Evolutionary conservation across 495 filamentous ascomycete genomes (phyloP), one percentile per base, ranked within the genome.

Genomic region (Trichoderma gamsii): DNA sequence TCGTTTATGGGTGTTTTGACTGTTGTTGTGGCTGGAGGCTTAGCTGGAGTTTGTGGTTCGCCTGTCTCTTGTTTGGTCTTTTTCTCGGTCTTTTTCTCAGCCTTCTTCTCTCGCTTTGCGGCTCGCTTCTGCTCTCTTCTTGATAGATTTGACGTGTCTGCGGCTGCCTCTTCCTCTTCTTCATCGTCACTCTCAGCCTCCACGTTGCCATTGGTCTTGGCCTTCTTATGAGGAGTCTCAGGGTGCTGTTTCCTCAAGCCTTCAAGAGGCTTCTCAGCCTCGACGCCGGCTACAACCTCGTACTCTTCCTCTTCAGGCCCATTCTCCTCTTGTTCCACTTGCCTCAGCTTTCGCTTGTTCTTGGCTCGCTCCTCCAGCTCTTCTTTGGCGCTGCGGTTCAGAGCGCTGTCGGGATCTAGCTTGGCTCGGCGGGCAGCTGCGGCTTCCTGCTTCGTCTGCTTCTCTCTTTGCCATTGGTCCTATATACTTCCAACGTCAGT

Each of bases 401-500:
- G 73, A 51, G 85, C 86, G 69, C 88, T 88, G 67, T 93, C 91
- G 38, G 93, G 92, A 67, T 96, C 90, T 16, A 97, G 84, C 78
- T 96, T 97, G 49, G 91, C 92, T 76, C 83, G 79, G 77, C 89
- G 89, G 9, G 91, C 91, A 63, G 87, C 86, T 63, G 86, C 88
- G 67, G 89, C 89, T 76, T 94, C 84, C 72, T 90, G 89, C 77
- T 94, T 95, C 63, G 90, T 91, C 78, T 93, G 91, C 77, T 94
- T 95, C 77, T 92, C 92, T 76, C 86, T 87, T 78, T 87, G 84
- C 91, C 91, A 93, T 86, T 94, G 91, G 69, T 91, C 85, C 89
- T 93, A 76, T 75, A 32, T 3, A 61, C 68, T 11, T 9, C 27
- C 8, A 61, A 32, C 27, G 25, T 61, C 25, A 61, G 56, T 25